Conservation (phyloP, 2,329 filamentous ascomycete genomes). For the Helotiales sp. region DNA sequence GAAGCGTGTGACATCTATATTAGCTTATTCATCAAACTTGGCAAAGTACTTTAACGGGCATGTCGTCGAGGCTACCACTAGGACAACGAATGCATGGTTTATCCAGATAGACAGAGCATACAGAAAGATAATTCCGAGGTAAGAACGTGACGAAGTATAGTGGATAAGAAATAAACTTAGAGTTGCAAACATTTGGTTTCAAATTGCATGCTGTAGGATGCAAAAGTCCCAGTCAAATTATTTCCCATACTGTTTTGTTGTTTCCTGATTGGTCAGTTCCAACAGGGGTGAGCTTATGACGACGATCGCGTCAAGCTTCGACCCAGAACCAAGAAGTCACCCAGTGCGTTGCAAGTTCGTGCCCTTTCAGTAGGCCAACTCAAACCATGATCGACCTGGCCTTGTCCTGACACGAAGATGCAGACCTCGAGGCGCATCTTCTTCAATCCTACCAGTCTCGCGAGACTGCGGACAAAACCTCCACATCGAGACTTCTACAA, state of each 20-base stretch:
- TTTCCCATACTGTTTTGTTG: neutral
- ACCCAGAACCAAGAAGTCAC: too few species aligned
- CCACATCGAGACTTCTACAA: slow-evolving; percentile 28
- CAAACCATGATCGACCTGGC: neutral
- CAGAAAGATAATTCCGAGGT: too few species aligned
- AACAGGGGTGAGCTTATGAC: neutral
- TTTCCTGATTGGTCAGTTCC: neutral
- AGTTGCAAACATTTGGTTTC: neutral
- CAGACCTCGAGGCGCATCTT: slow-evolving; percentile 29
- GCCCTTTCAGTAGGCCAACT: neutral
- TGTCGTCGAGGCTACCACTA: too few species aligned
- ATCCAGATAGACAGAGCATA: neutral
- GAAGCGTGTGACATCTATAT: too few species aligned
- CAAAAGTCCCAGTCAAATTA: neutral
- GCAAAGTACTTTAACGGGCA: neutral
- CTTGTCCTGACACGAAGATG: slow-evolving; percentile 20
- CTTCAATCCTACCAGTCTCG: slow-evolving; percentile 38
- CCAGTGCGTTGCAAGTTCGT: too few species aligned
- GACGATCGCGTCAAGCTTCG: neutral
- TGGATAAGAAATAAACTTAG: neutral
- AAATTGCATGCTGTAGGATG: neutral
- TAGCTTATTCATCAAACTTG: neutral
- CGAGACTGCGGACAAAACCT: slow-evolving; percentile 29
- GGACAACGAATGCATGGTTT: too few species aligned
- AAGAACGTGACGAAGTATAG: too few species aligned